These are phyloP conservation scores for Tulasnella sp. DNA, from an alignment of 768 basidiomycete species.

Conservation along the genomic window DNA sequence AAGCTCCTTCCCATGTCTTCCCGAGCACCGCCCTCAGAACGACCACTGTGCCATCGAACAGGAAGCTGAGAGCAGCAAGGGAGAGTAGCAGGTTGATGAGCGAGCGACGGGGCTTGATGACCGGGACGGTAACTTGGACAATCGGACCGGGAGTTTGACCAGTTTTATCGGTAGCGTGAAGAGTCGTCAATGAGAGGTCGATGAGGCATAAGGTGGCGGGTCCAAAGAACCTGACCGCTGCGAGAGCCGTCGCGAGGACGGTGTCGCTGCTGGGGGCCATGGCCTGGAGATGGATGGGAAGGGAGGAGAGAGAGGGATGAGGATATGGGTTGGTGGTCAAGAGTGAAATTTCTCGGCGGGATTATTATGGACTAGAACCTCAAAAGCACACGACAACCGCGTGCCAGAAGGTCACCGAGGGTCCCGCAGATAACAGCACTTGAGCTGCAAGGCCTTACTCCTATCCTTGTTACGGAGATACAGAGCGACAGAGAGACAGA, in stretches of 20 bases:
- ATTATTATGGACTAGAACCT: conserved; percentile 8
- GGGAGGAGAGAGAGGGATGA: conserved; percentile 7
- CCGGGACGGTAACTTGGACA: conserved; percentile 38
- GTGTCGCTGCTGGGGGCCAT: conserved; percentile 16
- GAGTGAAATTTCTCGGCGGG: conserved; percentile 15
- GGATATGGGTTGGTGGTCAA: background rate
- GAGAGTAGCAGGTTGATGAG: conserved; percentile 70
- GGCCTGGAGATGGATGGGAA: conserved; percentile 15
- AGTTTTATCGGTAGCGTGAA: background rate
- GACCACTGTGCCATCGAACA: conserved; percentile 73
- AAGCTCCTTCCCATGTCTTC: conserved; percentile 53
- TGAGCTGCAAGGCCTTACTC: conserved; percentile 6
- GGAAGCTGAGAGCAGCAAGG: conserved; percentile 64
- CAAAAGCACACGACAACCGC: conserved; percentile 23
- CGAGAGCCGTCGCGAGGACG: conserved; percentile 40
- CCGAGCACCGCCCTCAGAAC: conserved; percentile 60
- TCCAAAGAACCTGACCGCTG: conserved; percentile 60
- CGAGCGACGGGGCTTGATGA: conserved; percentile 63
- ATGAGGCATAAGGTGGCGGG: conserved; percentile 62
- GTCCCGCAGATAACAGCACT: conserved; percentile 7
- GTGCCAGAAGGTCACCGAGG: conserved; percentile 17
- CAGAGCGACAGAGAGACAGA: background rate
- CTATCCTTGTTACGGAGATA: background rate
- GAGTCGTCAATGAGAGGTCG: conserved; percentile 51
- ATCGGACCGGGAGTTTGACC: conserved; percentile 43